Evolutionary conservation across 441 rosid species (phyloP).

Genomic region (Rhodomyrtus psidioides): DNA sequence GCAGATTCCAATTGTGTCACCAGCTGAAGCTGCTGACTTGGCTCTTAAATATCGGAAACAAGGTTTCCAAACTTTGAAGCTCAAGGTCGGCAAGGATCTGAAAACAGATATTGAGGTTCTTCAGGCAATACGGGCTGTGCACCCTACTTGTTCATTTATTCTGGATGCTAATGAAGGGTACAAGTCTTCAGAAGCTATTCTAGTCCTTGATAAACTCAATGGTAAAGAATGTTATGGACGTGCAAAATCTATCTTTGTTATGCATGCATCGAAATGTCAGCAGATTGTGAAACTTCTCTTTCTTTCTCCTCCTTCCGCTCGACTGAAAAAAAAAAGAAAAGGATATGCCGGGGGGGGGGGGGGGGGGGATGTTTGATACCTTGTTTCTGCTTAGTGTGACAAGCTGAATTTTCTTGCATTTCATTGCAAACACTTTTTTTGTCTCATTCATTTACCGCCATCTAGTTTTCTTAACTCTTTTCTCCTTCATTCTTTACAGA

Average conservation of each 20-base stretch:
- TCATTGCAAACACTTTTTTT: neutral
- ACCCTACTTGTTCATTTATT: slow-evolving; percentile 70
- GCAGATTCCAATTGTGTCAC: slow-evolving; percentile 90
- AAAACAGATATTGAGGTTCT: slow-evolving; percentile 67
- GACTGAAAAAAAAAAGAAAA: neutral
- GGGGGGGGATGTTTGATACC: neutral
- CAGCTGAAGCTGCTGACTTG: slow-evolving; percentile 64
- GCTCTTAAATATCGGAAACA: slow-evolving; percentile 57
- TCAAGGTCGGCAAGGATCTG: slow-evolving; percentile 82
- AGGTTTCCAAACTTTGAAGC: slow-evolving; percentile 83
- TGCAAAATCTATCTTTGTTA: neutral
- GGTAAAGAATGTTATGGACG: slow-evolving; percentile 24
- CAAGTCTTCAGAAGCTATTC: slow-evolving; percentile 58
- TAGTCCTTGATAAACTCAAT: slow-evolving; percentile 65
- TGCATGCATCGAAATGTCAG: neutral
- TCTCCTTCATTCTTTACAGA: slow-evolving; percentile 28
- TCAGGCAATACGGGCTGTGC: slow-evolving; percentile 64
- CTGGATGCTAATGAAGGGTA: slow-evolving; percentile 96
- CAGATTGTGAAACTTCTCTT: neutral
- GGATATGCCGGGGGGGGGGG: too few species aligned
- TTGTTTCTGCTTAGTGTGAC: neutral
- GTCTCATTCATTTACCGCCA: neutral
- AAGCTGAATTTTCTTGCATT: neutral
- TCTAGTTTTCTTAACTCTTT: neutral
- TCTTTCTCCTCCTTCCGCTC: neutral